Conservation (phyloP, 345 rosid genomes). For the Citropsis articulata region DNA sequence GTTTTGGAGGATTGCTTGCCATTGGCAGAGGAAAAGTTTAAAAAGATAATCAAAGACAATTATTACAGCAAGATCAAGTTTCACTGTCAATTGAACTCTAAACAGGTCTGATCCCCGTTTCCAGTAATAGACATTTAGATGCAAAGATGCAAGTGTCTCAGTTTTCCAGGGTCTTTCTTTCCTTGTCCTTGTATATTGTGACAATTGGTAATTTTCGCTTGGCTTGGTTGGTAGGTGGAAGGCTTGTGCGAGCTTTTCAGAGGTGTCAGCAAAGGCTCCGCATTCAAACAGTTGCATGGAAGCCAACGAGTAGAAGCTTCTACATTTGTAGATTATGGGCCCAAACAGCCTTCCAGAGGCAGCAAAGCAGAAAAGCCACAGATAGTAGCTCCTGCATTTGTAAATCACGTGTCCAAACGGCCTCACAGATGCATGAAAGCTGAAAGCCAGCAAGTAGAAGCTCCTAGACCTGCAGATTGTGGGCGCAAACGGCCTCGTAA, state of each 20-base stretch:
- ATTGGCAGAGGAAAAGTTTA: conserved; percentile 23
- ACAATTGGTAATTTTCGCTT: neutral
- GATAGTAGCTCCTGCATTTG: neutral
- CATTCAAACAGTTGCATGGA: neutral
- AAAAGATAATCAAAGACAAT: conserved; percentile 26
- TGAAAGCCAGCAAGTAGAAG: neutral
- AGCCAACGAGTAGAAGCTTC: neutral
- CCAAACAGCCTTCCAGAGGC: neutral
- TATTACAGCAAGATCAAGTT: conserved; percentile 28
- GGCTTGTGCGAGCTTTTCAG: conserved; percentile 24
- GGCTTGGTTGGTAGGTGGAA: conserved; percentile 19
- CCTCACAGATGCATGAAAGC: neutral
- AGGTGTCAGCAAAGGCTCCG: conserved; percentile 8
- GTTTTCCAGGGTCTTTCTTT: neutral
- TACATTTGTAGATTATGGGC: neutral
- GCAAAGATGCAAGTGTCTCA: neutral
- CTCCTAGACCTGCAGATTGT: neutral
- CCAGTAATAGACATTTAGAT: neutral
- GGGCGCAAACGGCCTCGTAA: neutral
- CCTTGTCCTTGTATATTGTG: neutral
- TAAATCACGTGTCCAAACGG: neutral
- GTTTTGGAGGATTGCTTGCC: conserved; percentile 26
- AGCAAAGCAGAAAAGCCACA: neutral
- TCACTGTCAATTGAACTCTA: conserved; percentile 19
- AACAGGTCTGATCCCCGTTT: conserved; percentile 21